These are phyloP conservation scores for Lodderomyces beijingensis DNA, from an alignment of 1,139 yeast species.

Conservation along the genomic window DNA sequence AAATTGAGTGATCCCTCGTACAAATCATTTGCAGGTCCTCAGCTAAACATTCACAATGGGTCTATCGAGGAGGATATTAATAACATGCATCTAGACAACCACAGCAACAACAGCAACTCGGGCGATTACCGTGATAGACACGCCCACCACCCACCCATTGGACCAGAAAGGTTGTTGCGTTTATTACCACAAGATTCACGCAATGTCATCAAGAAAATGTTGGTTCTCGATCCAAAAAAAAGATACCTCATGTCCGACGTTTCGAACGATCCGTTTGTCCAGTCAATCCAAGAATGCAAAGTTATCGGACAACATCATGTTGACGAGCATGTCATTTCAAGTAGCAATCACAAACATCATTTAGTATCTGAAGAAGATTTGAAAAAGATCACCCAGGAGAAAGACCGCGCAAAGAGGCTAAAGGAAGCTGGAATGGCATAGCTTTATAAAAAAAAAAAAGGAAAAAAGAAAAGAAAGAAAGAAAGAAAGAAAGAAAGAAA, in stretches of 20 bases:
- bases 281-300: constrained; percentile 28
- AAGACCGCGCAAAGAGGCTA: constrained; percentile 25
- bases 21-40: constrained; percentile 27
- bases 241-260: constrained; percentile 31
- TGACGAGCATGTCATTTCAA: constrained; percentile 6
- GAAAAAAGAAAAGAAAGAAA: not conserved
- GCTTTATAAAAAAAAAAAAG: too few relatives aligned
- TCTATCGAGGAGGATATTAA: constrained; percentile 7
- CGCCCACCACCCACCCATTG: constrained; percentile 14
- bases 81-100: constrained; percentile 3
- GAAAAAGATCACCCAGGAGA: constrained; percentile 36
- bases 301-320: constrained; percentile 9
- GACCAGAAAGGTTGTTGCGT: constrained; percentile 33
- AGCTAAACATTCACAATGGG: constrained; percentile 3
- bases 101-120: not conserved
- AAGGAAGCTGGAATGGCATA: constrained; percentile 14
- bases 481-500: too few relatives aligned
- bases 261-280: constrained; percentile 23
- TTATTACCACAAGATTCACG: constrained; percentile 35
- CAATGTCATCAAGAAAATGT: constrained; percentile 32
- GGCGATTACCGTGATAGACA: constrained; percentile 4
- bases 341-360: constrained; percentile 47
- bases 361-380: constrained; percentile 54
- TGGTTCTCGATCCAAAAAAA: constrained; percentile 23
- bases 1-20: constrained; percentile 52